Percentiles rank a stretch among this genome's conserved stretches.
These are phyloP conservation scores for Alnus rubra DNA, from an alignment of 306 rosid genomes.

Conservation along the genomic window DNA sequence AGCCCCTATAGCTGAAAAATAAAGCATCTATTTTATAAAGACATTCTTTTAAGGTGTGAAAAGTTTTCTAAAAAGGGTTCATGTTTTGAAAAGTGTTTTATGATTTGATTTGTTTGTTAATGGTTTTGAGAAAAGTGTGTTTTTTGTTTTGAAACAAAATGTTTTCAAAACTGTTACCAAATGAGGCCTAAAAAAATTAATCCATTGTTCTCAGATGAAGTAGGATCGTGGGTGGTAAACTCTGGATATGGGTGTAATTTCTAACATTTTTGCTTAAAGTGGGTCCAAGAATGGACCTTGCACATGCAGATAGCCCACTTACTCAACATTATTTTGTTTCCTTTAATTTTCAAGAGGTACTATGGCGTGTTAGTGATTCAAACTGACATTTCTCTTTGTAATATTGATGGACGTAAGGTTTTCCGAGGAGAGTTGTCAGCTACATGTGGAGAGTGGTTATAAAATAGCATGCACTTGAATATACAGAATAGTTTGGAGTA, in stretches of 20 bases:
- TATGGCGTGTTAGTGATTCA: background rate
- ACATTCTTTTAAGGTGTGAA: too few species aligned
- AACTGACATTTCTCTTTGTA: background rate
- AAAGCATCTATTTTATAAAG: too few species aligned
- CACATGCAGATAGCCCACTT: background rate
- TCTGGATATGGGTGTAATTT: background rate
- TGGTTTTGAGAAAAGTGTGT: too few species aligned
- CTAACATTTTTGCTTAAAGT: background rate
- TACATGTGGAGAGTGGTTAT: background rate
- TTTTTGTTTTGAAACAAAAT: too few species aligned
- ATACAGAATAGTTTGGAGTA: background rate
- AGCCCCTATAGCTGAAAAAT: too few species aligned
- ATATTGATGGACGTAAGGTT: background rate
- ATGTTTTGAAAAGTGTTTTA: too few species aligned
- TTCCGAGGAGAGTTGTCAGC: background rate
- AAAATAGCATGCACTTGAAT: conserved; percentile 1
- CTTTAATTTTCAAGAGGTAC: background rate
- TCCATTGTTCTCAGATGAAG: too few species aligned
- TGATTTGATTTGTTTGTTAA: too few species aligned
- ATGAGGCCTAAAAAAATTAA: too few species aligned
- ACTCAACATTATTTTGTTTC: background rate
- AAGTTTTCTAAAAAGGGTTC: too few species aligned
- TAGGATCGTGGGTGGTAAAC: too few species aligned
- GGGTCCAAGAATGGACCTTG: background rate
- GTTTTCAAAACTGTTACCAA: too few species aligned